Base-by-base conservation (phyloP, 2,329 filamentous ascomycete genomes). In the Ophiostoma perfectum region DNA sequence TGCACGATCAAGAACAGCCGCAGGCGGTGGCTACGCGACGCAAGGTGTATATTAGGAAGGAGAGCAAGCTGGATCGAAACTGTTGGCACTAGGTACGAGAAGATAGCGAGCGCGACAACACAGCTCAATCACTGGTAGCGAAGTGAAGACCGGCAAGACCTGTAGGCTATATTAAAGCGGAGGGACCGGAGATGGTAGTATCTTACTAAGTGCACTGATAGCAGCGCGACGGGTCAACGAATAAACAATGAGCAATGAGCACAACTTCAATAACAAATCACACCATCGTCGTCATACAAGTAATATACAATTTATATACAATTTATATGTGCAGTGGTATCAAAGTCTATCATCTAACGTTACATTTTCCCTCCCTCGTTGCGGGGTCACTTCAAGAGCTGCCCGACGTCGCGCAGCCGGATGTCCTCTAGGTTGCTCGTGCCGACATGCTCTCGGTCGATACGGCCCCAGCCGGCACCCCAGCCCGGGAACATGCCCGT, bases 391-490 rank as follows among this genome's bases (percentile, higher is more conserved):
- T 68, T 73, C 11, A 79, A 68, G 49, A 80, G 68, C 12, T 75
- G 76, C 6, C 78, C 78, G 3, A 79, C 77, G 16, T 80, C 78
- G n/a, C 77, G 75, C 41, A 80, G 69, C 9, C 74, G 73, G 65
- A 79, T 77, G 67, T 78, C 76, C 27, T 78, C 77, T 38, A 75
- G 74, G 1, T 71, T 70, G 0, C 74, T 73, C 36, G 9, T 72
- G 72, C 5, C 74, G 74, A 63, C 52, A 58, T 63, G 38, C n/a
- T 64, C 75, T 7, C 76, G 72, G 69, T 79, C 78, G 67, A 79
- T 75, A 42, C 78, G 73, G 0, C 78, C 78, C 78, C 78, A 80
- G 27, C 78, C 78, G 1, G 73, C 78, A 2, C 77, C 77, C 78
- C 78, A 80, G 9, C 77, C 76, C 0, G 78, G 78, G 5, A 78